Base-by-base conservation (phyloP, 2,329 filamentous ascomycete genomes). In the Xylariomycetidae sp. region DNA sequence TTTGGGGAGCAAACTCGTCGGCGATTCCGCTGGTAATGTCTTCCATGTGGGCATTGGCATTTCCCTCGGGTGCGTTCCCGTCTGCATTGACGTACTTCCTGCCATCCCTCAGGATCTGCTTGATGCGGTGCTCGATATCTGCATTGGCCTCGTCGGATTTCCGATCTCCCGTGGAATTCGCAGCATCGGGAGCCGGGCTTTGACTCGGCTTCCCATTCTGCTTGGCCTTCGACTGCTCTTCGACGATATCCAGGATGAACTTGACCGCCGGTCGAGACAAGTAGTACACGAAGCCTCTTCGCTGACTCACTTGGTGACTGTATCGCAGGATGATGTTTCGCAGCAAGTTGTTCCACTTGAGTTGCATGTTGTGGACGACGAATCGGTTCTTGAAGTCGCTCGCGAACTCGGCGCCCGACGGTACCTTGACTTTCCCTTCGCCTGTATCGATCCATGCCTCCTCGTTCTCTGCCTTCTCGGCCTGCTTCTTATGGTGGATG, bases 301-400 rank as follows among this genome's bases (percentile, higher is more conserved):
- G 77, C 61, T 98, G 93, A 56, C 89, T 88, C 51, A 94, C 92
- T 65, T 98, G 92, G 54, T 98, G 92, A 43, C 92, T 93, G 58
- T 98, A 98, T 16, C 92, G 85, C 25, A 98, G 74, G 31, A 98
- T 92, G 50, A 95, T 95, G 54, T 98, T 96, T 38, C 92, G 79
- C 23, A 98, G 64, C 9, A 89, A 77, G 50, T 98, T 98, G 64
- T 95, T 96, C 92, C 92, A 98, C 60, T 98, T 98, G 37, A 98
- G 67, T 53, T 98, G 92, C 56, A 93, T 76, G 50, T 98, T 98
- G 67, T 98, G 92, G 32, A 98, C 84, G 48, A 96, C 90, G 65
- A 98, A 98, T 2, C 92, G 84, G 54, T 98, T 98, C 57, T 93
- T 92, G 68, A 95, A 98, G 55, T 96, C 89, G 58, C 85, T 95